Base-by-base conservation (phyloP, 441 rosid species). In the Codiaeum variegatum region DNA sequence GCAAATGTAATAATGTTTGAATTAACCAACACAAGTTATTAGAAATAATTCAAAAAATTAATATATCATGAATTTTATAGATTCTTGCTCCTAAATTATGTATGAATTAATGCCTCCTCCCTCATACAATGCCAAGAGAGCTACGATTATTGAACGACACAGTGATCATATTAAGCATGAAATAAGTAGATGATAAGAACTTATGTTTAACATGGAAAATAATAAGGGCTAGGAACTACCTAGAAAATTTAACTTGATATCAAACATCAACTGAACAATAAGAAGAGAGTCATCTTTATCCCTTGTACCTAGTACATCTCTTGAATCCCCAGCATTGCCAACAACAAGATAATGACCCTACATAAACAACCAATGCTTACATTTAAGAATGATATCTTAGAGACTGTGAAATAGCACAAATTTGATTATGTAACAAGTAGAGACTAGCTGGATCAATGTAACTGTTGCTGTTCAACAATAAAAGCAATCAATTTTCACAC, bases 401-500 rank as follows among this genome's bases (percentile, higher is more conserved):
- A 69, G 70, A 62, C 8, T 19, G 38, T 42, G 58, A 51, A 69
- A 72, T 51, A 62, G 7, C 29, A 66, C 51, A 54, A 16, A 31
- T 21, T 34, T 38, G 28, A 51, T 19, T 11, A 24, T 55, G 28
- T 46, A 18, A 59, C 15, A 66, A 77, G 68, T 69, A 63, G 21
- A 69, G 69, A 96, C 99, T 96, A 89, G 98, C 83, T 93, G 93
- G 82, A 93, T 79, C 86, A 96, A 66, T 38, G 99, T 92, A 55
- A 96, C 99, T 19, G 99, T 98, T 3, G 99, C 93, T 63, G 98
- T 93, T 56, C 99, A 98, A 79, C 99, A 92, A 81, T 98, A 96
- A 83, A 80, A 92, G 85, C 97, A 91, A 76, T 96, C 94, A 68
- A 88, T 85, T 74, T 75, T 85, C 34, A 83, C 60, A 62, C 88